phyloP scores from a whole-genome alignment of 2,329 filamentous ascomycete species.

The Hypoxylon sp. region DNA sequence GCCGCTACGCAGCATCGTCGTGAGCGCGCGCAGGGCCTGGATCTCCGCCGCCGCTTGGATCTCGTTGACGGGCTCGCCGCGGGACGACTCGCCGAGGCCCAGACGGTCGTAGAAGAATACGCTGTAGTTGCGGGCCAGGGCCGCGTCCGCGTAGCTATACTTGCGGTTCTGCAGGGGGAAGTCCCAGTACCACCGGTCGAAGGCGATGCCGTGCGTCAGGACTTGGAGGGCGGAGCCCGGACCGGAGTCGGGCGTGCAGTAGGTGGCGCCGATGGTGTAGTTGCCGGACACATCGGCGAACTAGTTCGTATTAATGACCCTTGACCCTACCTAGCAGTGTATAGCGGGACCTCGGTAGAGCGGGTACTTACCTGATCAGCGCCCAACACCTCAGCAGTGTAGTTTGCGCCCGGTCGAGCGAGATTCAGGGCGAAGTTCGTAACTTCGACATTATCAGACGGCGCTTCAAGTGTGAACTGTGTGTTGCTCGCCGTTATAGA shows the following conservation, averaged over 20 bases:
- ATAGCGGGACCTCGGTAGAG: too few species aligned
- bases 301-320: constrained; percentile 12
- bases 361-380: constrained; percentile 49
- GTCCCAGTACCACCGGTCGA: constrained; percentile 72
- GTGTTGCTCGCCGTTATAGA: constrained; percentile 65
- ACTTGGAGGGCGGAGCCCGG: constrained; percentile 58
- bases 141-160: constrained; percentile 70
- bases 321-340: background rate
- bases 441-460: constrained; percentile 66
- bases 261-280: constrained; percentile 70
- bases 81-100: constrained; percentile 68
- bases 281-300: constrained; percentile 51
- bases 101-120: constrained; percentile 72
- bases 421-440: constrained; percentile 66
- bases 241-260: constrained; percentile 67
- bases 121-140: constrained; percentile 67
- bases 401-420: constrained; percentile 64
- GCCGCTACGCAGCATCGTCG: constrained; percentile 60
- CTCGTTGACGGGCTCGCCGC: constrained; percentile 69
- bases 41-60: constrained; percentile 70
- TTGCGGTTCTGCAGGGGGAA: constrained; percentile 66
- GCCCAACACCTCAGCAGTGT: constrained; percentile 55
- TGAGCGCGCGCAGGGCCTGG: constrained; percentile 67
- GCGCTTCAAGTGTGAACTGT: constrained; percentile 62
- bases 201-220: constrained; percentile 66